A percentile compares a stretch with the other conserved stretches of the same genome.
Conservation (phyloP, 1,284 basidiomycete species). For the Moesziomyces antarcticus region DNA sequence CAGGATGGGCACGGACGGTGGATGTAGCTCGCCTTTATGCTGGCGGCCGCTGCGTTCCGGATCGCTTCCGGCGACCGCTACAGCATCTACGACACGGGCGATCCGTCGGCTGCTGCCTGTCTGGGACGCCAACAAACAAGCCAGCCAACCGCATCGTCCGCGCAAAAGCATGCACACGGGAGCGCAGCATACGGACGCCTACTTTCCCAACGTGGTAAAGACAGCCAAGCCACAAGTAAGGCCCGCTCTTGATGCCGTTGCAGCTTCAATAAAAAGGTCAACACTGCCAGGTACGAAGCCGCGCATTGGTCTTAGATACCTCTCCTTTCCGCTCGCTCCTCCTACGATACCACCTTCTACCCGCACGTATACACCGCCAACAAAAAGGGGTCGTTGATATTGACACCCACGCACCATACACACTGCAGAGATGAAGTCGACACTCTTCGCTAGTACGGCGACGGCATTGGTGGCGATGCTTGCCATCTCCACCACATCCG, state of each 20-base stretch:
- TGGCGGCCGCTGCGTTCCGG: not conserved
- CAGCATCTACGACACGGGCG: conserved; percentile 10
- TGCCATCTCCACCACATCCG: conserved; percentile 25
- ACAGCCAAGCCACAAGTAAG: conserved; percentile 1
- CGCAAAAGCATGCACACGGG: not conserved
- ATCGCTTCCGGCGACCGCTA: conserved; percentile 3
- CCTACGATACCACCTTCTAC: not conserved
- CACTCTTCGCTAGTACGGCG: conserved; percentile 16
- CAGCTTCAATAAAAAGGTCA: too few species aligned
- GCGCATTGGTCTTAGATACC: not conserved
- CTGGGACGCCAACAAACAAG: not conserved
- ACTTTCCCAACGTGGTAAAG: conserved; percentile 12
- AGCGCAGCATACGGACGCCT: conserved; percentile 1
- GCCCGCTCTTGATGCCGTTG: not conserved
- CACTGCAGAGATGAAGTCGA: conserved; percentile 11
- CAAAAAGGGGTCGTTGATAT: not conserved
- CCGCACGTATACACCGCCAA: too few species aligned
- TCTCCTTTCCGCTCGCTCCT: conserved; percentile 1
- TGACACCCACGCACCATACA: not conserved
- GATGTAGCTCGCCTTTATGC: not conserved
- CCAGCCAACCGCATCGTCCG: not conserved
- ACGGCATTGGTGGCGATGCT: conserved; percentile 31
- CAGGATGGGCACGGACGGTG: conserved; percentile 4
- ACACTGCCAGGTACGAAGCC: too few species aligned
- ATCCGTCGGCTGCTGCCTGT: not conserved